Conservation (phyloP, 371 early-diverging fungal genomes). For the Actinomucor elegans region DNA sequence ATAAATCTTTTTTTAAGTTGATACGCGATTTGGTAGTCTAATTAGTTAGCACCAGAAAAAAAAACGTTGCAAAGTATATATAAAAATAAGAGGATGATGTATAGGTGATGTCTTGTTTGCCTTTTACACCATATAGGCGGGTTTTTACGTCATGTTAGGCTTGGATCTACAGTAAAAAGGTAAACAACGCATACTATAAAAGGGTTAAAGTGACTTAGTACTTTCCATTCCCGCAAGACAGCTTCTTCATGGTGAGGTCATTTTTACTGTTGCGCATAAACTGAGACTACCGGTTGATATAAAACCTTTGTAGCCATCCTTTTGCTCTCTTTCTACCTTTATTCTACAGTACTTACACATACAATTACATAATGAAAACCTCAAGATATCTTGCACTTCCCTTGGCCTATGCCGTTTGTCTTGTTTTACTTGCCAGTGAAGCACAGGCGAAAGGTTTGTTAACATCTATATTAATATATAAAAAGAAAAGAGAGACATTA, state of each 20-base stretch:
- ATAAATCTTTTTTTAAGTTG: too few species aligned
- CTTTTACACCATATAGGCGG: constrained; percentile 1
- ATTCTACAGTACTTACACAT: not conserved
- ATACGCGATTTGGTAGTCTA: too few species aligned
- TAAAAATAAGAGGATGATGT: too few species aligned
- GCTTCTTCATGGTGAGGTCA: constrained; percentile 22
- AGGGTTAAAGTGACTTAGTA: constrained; percentile 4
- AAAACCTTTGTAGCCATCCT: not conserved
- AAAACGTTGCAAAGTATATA: too few species aligned
- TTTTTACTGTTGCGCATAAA: constrained; percentile 16
- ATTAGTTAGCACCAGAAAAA: too few species aligned
- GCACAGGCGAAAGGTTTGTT: constrained; percentile 24
- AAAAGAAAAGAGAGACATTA: too few species aligned
- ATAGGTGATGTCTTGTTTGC: constrained; percentile 4
- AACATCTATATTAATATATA: not conserved
- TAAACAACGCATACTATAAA: too few species aligned
- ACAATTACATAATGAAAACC: constrained; percentile 8
- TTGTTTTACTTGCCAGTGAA: constrained; percentile 14
- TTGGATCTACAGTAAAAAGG: constrained; percentile 1
- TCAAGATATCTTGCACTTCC: constrained; percentile 12
- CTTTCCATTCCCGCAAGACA: not conserved
- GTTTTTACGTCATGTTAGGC: constrained; percentile 6
- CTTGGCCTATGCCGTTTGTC: constrained; percentile 12
- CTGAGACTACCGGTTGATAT: not conserved
- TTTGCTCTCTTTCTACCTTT: not conserved